Base-by-base conservation (phyloP, 305 asterid species). In the Salvia sclarea region DNA sequence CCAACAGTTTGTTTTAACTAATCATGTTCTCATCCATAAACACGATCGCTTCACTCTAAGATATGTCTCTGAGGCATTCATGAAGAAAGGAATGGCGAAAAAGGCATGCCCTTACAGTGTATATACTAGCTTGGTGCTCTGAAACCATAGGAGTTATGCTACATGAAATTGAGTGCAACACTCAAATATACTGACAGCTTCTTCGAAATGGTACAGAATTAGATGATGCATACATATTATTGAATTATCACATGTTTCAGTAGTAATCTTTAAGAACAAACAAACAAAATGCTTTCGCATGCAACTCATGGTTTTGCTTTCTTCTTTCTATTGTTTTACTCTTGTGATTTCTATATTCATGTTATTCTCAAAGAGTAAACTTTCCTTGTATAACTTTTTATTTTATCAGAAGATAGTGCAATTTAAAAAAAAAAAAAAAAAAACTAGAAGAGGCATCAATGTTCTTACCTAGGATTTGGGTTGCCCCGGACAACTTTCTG, bases 401-500 rank as follows among this genome's bases (percentile, higher is more conserved):
- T 25, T 68, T 43, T 54, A 74, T 67, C 52, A 67, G 35, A 37
- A 54, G 59, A n/a, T n/a, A n/a, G n/a, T n/a, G n/a, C n/a, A n/a
- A n/a, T n/a, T n/a, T n/a, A n/a, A n/a, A n/a, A n/a, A n/a, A n/a
- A n/a, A n/a, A n/a, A n/a, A n/a, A n/a, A n/a, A n/a, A n/a, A n/a
- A 61, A 22, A 22, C 38, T 41, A 61, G 54, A 41, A 61, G 50
- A 72, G 35, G 35, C 65, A 70, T 43, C 8, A 66, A 47, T 18
- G 18, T 20, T 49, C 77, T 64, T 72, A 94, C 99, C 98, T 91
- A 50, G 99, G 99, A 81, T 91, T 94, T 64, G 98, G 99, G 81
- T 94, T 94, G 67, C 98, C 98, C 44, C 98, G 84, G 79, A 94
- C 99, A 31, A 94, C 98, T 76, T 94, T 94, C 82, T 94, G 99